A percentile compares a stretch with the other conserved stretches of the same genome.
Conservation (phyloP, 768 basidiomycete species). For the Kwoniella dejecticola region DNA sequence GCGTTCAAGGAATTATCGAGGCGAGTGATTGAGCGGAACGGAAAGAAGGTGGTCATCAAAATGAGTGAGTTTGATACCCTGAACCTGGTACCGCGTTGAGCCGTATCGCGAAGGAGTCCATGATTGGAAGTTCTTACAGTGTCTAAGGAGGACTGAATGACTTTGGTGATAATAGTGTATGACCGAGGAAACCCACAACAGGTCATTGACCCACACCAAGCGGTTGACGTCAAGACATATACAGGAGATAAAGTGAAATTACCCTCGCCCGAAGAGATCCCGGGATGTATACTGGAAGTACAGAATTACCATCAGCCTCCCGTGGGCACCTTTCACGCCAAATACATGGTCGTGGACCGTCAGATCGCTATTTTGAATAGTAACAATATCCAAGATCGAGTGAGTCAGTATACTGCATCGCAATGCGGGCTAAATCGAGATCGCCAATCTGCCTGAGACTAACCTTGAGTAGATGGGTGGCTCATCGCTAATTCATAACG, state of each 20-base stretch:
- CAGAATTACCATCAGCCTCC: slow-evolving; percentile 57
- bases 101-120: too few species aligned
- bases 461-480: too few species aligned
- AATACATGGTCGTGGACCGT: slow-evolving; percentile 68
- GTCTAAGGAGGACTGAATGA: too few species aligned
- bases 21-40: slow-evolving; percentile 27
- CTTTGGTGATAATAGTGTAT: too few species aligned
- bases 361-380: slow-evolving; percentile 64
- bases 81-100: neutral
- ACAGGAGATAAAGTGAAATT: slow-evolving; percentile 42
- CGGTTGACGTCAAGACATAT: slow-evolving; percentile 35
- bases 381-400: slow-evolving; percentile 65
- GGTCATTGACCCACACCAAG: slow-evolving; percentile 32
- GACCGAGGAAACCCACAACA: slow-evolving; percentile 42
- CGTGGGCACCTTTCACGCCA: slow-evolving; percentile 70
- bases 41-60: slow-evolving; percentile 35
- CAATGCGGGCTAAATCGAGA: too few species aligned
- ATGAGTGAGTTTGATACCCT: slow-evolving; percentile 22
- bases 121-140: too few species aligned
- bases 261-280: slow-evolving; percentile 34
- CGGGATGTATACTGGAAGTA: slow-evolving; percentile 32
- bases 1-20: slow-evolving; percentile 39
- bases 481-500: neutral
- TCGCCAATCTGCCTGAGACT: too few species aligned
- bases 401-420: slow-evolving; percentile 29